Base-by-base conservation (phyloP, 2,329 filamentous ascomycete species). In the Aureobasidium subglaciale region DNA sequence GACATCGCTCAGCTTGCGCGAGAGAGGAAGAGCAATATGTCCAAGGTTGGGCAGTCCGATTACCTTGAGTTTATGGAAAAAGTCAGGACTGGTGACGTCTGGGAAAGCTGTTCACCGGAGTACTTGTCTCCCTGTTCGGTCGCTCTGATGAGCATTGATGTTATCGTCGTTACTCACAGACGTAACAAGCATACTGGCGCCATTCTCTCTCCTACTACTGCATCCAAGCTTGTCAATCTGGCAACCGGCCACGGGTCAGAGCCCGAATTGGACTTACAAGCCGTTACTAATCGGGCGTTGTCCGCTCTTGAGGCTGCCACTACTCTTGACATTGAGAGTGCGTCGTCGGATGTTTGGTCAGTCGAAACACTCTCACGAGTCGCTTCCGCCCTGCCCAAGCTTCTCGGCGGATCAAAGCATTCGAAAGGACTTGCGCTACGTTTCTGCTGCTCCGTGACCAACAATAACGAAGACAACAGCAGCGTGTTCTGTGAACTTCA, bases 401-500 rank as follows among this genome's bases (percentile, higher is more conserved):
- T 56, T 9, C 42, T 56, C 11, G 10, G 18, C 20, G 22, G 30
- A 32, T 11, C 42, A 25, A 41, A 22, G 5, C 25, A 8, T 20
- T 48, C 54, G 9, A 24, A 56, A 35, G 54, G 27, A 34, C 69
- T 83, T 16, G 71, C 82, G 25, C 73, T 92, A 43, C 83, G 88
- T 56, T 78, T 96, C 4, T 85, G 88, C 32, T 79, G 96, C 60
- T 95, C 95, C 64, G 78, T 91, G 48, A 93, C 90, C 8, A 96
- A 96, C 72, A 88, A 90, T 62, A 87, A 88, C 59, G 72, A 80
- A 0, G 74, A 76, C 13, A 83, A 88, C 11, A 90, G 88, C 37
- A 78, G 82, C 27, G 74, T 81, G 3, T 90, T 95, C 63, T 79
- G 86, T 66, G 73, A 35, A 63, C 70, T 57, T 2, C 73, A 75